Evolutionary conservation across 495 filamentous ascomycete genomes (phyloP), one percentile per base, ranked within the genome.

Genomic region (Talaromyces liani): DNA sequence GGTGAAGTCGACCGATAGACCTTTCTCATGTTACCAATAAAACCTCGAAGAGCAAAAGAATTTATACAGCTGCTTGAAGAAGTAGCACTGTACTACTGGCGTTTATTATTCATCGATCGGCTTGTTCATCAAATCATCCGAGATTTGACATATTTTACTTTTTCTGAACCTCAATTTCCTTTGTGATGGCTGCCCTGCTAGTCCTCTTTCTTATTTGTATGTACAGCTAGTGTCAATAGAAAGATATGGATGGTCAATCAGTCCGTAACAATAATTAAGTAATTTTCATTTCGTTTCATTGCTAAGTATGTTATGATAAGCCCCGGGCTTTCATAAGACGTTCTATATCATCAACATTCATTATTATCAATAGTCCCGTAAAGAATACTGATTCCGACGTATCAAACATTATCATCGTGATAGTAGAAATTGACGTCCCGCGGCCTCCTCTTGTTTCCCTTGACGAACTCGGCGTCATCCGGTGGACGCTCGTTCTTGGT

Each of bases 401-500:
- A 53, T 84, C 76, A 93, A 57, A 96, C 90, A 55, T 84, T 87
- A 69, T 91, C 89, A 71, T 96, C 91, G 71, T 96, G 87, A 68
- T 93, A 96, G 59, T 88, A 85, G 70, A 96, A 97, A 59, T 88
- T 85, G 66, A 97, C 92, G 73, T 97, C 91, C 68, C 87, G 78
- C 57, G 92, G 92, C 41, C 92, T 77, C 58, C 85, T 81, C 22
- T 85, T 84, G 69, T 97, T 96, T 56, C 82, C 82, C 47, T 84
- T 81, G 16, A 96, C 91, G 69, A 97, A 97, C 5, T 93, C 87
- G 65, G 87, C 87, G 73, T 97, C 90, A 9, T 92, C 92, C 0
- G 88, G 87, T 6, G 92, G 92, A 16, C 92, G 81, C 72, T 92
- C 93, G 66, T 94, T 89, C 75, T 91, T 94, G 24, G 82, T 88